A percentile compares a stretch with the other conserved stretches of the same genome.
Conservation (phyloP, 352 stramenopile species). For the Lagenidium giganteum region DNA sequence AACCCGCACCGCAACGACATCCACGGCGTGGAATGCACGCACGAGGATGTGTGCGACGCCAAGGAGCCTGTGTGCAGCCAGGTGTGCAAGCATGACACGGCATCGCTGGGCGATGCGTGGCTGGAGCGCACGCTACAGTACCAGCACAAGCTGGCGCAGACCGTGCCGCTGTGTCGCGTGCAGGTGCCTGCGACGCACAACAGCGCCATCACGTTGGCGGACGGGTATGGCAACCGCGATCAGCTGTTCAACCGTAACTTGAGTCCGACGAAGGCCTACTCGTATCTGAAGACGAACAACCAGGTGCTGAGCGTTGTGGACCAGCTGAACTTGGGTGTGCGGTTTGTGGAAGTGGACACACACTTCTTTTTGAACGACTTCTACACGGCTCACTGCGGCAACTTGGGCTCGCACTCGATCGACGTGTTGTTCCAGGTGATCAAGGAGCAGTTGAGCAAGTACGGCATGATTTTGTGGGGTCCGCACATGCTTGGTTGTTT, state of each 20-base stretch:
- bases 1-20: slow-evolving; percentile 33
- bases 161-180: slow-evolving; percentile 32
- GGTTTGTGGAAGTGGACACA: slow-evolving; percentile 57
- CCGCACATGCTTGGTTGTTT: slow-evolving; percentile 52
- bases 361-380: slow-evolving; percentile 61
- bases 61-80: slow-evolving; percentile 30
- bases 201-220: slow-evolving; percentile 44
- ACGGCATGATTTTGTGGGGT: slow-evolving; percentile 36
- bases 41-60: slow-evolving; percentile 32
- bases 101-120: slow-evolving; percentile 19
- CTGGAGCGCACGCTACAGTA: slow-evolving; percentile 36
- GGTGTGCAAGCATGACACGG: slow-evolving; percentile 36
- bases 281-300: slow-evolving; percentile 66
- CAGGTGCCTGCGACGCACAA: slow-evolving; percentile 56
- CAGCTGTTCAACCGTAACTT: slow-evolving; percentile 50
- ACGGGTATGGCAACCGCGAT: slow-evolving; percentile 53
- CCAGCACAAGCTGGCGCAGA: slow-evolving; percentile 37
- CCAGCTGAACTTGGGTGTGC: slow-evolving; percentile 50
- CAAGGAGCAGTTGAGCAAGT: slow-evolving; percentile 30
- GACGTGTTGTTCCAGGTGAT: slow-evolving; percentile 32
- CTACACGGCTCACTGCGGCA: slow-evolving; percentile 52
- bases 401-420: slow-evolving; percentile 30
- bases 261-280: slow-evolving; percentile 31
- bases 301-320: slow-evolving; percentile 53
- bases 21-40: slow-evolving; percentile 22